Evolutionary conservation across 345 rosid species (phyloP).

Genomic region (Anacardium occidentale): DNA sequence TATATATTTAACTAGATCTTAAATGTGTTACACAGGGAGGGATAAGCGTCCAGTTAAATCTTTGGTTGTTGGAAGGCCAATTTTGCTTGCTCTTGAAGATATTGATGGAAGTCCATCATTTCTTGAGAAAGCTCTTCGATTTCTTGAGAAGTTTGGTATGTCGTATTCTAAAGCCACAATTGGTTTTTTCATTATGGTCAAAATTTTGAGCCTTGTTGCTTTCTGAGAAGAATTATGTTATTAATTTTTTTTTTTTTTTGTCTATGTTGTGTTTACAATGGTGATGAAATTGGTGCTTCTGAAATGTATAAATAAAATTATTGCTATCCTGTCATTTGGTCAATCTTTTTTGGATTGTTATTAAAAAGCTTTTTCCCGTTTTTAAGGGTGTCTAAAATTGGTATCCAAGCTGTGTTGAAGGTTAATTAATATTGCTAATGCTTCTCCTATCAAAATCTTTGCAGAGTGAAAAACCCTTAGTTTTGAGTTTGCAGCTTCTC

Average conservation of each 20-base stretch:
- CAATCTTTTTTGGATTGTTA: not conserved
- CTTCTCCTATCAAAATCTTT: not conserved
- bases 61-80: conserved; percentile 97
- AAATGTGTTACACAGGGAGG: conserved; percentile 58
- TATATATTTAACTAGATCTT: conserved; percentile 17
- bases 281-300: not conserved
- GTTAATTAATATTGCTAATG: not conserved
- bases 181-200: conserved; percentile 10
- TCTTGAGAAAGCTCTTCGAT: conserved; percentile 96
- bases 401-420: not conserved
- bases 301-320: not conserved
- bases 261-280: not conserved
- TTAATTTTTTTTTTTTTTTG: not conserved
- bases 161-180: conserved; percentile 17
- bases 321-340: not conserved
- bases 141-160: conserved; percentile 91
- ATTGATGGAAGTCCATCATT: conserved; percentile 99
- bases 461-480: not conserved
- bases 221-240: not conserved
- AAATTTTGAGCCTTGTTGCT: conserved; percentile 1
- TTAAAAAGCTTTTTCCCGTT: not conserved
- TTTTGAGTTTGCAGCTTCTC: conserved; percentile 2
- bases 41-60: conserved; percentile 90
- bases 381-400: not conserved
- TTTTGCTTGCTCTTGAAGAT: conserved; percentile 96